Conservation (phyloP, 345 rosid genomes). For the Pistacia vera region DNA sequence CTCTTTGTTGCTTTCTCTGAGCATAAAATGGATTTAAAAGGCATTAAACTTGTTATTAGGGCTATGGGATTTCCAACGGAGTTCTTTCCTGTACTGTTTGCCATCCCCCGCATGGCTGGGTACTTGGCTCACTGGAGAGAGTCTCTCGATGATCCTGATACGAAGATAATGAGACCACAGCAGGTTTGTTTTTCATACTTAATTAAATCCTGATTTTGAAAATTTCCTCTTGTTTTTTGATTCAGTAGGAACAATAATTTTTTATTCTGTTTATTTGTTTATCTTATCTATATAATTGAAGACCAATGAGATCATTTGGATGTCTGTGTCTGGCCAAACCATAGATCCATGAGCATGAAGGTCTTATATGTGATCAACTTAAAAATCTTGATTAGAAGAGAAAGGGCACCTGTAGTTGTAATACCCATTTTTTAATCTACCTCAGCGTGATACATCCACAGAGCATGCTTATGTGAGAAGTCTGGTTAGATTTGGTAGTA, state of each 20-base stretch:
- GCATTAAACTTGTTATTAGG: constrained; percentile 35
- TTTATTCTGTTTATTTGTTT: neutral
- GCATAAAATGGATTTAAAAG: constrained; percentile 9
- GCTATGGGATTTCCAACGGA: constrained; percentile 99
- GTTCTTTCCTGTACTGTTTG: constrained; percentile 91
- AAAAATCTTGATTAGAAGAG: neutral
- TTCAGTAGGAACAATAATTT: neutral
- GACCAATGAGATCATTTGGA: neutral
- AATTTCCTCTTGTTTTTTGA: neutral
- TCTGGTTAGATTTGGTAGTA: neutral
- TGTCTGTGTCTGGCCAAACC: neutral
- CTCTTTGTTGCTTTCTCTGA: neutral
- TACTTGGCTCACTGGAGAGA: constrained; percentile 94
- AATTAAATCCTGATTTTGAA: neutral
- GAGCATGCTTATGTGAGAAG: constrained; percentile 3
- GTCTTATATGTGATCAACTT: neutral
- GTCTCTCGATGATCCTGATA: constrained; percentile 95
- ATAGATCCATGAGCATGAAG: neutral
- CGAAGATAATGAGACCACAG: constrained; percentile 98
- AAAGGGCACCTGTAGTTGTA: neutral
- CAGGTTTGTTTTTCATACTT: constrained; percentile 51
- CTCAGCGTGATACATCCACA: neutral
- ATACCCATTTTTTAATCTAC: neutral
- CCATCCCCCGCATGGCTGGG: constrained; percentile 99
- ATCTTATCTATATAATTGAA: neutral